phyloP scores from a whole-genome alignment of 2,329 filamentous ascomycete genomes.

The Curvularia verruculosa region DNA sequence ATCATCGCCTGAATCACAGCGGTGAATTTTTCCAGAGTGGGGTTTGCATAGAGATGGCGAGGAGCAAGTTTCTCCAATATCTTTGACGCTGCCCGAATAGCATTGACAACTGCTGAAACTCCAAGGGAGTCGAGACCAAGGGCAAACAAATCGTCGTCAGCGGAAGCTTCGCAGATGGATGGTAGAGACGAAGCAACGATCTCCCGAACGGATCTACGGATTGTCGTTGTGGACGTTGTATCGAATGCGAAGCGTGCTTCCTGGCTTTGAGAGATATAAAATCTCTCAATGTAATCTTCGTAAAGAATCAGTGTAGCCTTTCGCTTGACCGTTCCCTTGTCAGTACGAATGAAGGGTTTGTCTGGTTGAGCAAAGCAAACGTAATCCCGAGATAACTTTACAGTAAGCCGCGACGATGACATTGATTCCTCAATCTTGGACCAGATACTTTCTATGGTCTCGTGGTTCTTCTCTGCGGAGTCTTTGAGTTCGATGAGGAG shows the following conservation, averaged over 20 bases:
- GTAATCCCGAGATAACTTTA: slow-evolving; percentile 50
- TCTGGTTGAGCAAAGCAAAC: slow-evolving; percentile 52
- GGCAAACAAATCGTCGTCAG: slow-evolving; percentile 42
- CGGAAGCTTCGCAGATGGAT: slow-evolving; percentile 11
- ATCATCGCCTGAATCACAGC: slow-evolving; percentile 16
- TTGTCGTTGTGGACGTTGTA: slow-evolving; percentile 11
- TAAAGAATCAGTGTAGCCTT: slow-evolving; percentile 52
- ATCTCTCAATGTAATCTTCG: slow-evolving; percentile 54
- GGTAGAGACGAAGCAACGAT: slow-evolving; percentile 19
- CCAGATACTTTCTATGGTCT: slow-evolving; percentile 55
- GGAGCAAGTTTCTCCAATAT: slow-evolving; percentile 41
- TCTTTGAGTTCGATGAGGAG: slow-evolving; percentile 41
- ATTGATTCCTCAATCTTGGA: slow-evolving; percentile 54
- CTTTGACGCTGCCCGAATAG: slow-evolving; percentile 38
- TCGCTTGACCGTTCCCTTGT: slow-evolving; percentile 56
- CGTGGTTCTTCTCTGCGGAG: slow-evolving; percentile 14
- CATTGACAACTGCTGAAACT: slow-evolving; percentile 38
- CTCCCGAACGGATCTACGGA: slow-evolving; percentile 10
- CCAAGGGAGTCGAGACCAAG: slow-evolving; percentile 45
- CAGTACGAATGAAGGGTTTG: slow-evolving; percentile 55
- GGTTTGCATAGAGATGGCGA: slow-evolving; percentile 47
- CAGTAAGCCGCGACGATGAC: slow-evolving; percentile 46
- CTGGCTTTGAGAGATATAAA: slow-evolving; percentile 45
- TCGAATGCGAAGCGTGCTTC: slow-evolving; percentile 12
- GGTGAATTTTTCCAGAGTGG: slow-evolving; percentile 33